phyloP scores from a whole-genome alignment of 2,329 filamentous ascomycete genomes.

The Arthrobotrys iridis region DNA sequence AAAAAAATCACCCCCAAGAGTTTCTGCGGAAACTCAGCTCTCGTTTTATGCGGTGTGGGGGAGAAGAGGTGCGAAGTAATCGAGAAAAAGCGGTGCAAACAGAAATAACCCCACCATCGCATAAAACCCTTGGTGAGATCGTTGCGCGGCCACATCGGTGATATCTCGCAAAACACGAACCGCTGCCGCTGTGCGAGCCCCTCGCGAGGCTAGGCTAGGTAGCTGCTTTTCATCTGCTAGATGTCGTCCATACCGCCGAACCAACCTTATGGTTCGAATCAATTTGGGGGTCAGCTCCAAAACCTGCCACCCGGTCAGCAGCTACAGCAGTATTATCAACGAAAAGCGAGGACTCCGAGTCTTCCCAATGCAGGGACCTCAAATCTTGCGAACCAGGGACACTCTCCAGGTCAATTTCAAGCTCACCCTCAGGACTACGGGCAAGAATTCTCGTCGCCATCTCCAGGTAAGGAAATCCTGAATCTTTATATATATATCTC shows the following conservation, averaged over 20 bases:
- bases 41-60: slow-evolving; percentile 5
- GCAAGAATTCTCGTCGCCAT: slow-evolving; percentile 42
- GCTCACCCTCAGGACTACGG: slow-evolving; percentile 17
- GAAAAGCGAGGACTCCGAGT: slow-evolving; percentile 41
- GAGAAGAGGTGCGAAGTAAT: slow-evolving; percentile 22
- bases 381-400: background rate
- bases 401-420: slow-evolving; percentile 11
- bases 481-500: slow-evolving; percentile 33
- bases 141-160: slow-evolving; percentile 26
- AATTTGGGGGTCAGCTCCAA: slow-evolving; percentile 38
- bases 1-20: too few relatives aligned
- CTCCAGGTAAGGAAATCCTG: slow-evolving; percentile 30
- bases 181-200: slow-evolving; percentile 10
- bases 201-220: slow-evolving; percentile 13
- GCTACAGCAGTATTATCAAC: slow-evolving; percentile 45
- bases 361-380: slow-evolving; percentile 6
- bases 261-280: slow-evolving; percentile 36
- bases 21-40: too few relatives aligned
- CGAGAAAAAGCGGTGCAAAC: slow-evolving; percentile 12
- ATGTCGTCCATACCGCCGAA: slow-evolving; percentile 52
- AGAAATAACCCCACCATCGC: slow-evolving; percentile 42
- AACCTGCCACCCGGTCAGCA: slow-evolving; percentile 41
- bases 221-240: slow-evolving; percentile 17
- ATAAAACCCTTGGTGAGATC: slow-evolving; percentile 33
- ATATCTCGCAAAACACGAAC: slow-evolving; percentile 10